Base-by-base conservation (phyloP, 352 stramenopile species). In the Hyaloperonospora brassicae region DNA sequence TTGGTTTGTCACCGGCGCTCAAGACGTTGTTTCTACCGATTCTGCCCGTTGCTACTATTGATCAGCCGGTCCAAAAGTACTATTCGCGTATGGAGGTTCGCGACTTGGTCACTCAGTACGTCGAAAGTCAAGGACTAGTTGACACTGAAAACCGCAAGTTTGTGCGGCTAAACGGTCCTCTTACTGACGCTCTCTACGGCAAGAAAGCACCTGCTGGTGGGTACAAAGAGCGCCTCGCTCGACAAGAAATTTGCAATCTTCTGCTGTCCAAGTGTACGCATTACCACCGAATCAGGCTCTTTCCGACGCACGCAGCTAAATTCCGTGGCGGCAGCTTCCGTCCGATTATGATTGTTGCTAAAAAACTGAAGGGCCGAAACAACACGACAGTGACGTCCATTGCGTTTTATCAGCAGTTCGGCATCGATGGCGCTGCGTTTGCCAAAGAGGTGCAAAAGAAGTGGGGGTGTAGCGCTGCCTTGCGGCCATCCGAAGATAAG, bases 361-460 rank as follows among this genome's bases (percentile, higher is more conserved):
- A 87, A 40, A 67, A 77, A 14, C 68, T 76, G 8, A 93, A 93
- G 60, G 67, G 75, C n/a, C 76, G 85, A 44, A 73, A 66, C n/a
- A 88, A 72, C 52, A 84, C 76, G 9, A 78, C 75, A 35, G 66
- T 89, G 25, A 91, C 83, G 22, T 73, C 59, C 14, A 64, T 93
- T 17, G 72, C 80, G 7, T 86, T 73, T 56, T 89, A 90, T 55
- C 65, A 90, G 64, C 68, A 83, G 54, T 93, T 93, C 52, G 83
- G 83, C 5, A 85, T 93, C 24, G 78, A 90, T 49, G 74, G 73
- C 14, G 54, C 64, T 4, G 52, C 61, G 6, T 89, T 92, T 58
- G 75, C 68, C n/a, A 88, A 87, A 51, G 84, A 94, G 12, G 78
- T 60, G 2, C 79, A 89, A 46, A 90, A 89, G 55, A 90, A 85